Evolutionary conservation across 768 basidiomycete genomes (phyloP), one percentile per base, ranked within the genome.

Genomic region (Phanerodontia chrysosporium): DNA sequence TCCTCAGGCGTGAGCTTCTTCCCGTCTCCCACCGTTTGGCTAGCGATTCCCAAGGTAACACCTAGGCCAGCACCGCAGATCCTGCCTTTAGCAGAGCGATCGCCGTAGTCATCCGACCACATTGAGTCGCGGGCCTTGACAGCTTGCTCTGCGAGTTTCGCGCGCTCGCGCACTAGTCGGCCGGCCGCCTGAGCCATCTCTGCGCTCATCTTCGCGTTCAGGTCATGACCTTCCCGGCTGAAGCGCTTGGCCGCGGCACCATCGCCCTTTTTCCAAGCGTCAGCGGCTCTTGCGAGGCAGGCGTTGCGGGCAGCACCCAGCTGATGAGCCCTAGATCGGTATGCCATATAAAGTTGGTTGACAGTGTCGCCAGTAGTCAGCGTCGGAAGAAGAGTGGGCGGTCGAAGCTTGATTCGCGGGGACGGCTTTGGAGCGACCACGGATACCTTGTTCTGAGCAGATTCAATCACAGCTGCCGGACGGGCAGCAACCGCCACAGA

Each of bases 191-290:
- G 81, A 9, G 82, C 80, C 80, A 94, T 92, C 76, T 98, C 97
- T 25, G 74, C 76, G 45, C 84, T 78, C 92, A 99, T 97, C 73
- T 91, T 90, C 45, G 83, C 85, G 67, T 98, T 98, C 59, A 97
- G 75, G 44, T 96, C 93, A 65, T 96, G 92, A 1, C 95, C 97
- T 68, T 98, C 95, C 44, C 92, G 79, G 62, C 89, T 92, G 75
- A 96, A 98, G 49, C 93, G 80, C 74, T 98, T 97, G 36, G 97
- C 97, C 0, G 91, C 89, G 0, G 95, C 94, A 2, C 96, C 96
- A 65, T 99, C 97, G 1, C 96, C 95, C 1, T 93, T 82, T 56
- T 92, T 81, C 92, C 94, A 99, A 2, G 95, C 94, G 66, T 97
- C 95, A 2, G 97, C 96, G 13, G 97, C 97, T 45, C 94, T 85